Conservation (phyloP, 2,329 filamentous ascomycete genomes). For the Thielaviopsis populi region DNA sequence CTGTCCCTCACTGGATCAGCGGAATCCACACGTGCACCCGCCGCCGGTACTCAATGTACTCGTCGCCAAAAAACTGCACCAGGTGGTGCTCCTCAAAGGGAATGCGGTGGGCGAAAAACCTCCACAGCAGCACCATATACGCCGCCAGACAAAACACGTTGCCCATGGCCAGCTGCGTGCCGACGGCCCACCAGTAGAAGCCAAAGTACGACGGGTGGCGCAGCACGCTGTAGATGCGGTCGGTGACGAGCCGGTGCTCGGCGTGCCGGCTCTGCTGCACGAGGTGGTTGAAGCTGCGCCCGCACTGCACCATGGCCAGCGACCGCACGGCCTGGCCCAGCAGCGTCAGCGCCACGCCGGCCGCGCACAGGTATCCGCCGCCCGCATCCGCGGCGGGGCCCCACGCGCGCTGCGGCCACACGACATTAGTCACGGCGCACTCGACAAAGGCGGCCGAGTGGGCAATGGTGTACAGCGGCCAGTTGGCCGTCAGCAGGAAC, state of each 20-base stretch:
- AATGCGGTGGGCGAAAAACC: slow-evolving; percentile 67
- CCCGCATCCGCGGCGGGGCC: slow-evolving; percentile 27
- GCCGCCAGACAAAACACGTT: slow-evolving; percentile 64
- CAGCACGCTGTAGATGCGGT: slow-evolving; percentile 59
- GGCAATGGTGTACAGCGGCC: slow-evolving; percentile 68
- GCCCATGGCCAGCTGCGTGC: slow-evolving; percentile 78
- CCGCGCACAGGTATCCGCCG: background rate
- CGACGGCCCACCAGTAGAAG: slow-evolving; percentile 97
- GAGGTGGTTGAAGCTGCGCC: slow-evolving; percentile 80
- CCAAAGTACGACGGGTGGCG: slow-evolving; percentile 93
- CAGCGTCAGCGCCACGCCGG: slow-evolving; percentile 47
- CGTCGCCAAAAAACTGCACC: slow-evolving; percentile 65
- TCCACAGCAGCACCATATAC: slow-evolving; percentile 66
- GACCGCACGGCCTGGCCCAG: slow-evolving; percentile 63
- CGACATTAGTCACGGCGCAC: slow-evolving; percentile 44
- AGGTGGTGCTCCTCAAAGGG: slow-evolving; percentile 63
- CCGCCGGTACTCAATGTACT: slow-evolving; percentile 61
- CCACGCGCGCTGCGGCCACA: slow-evolving; percentile 38
- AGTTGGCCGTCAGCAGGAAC: slow-evolving; percentile 76
- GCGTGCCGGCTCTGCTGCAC: slow-evolving; percentile 55
- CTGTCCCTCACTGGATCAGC: slow-evolving; percentile 29
- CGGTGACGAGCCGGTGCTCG: slow-evolving; percentile 67
- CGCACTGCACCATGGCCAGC: slow-evolving; percentile 79
- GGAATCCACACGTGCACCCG: slow-evolving; percentile 68
- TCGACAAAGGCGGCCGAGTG: slow-evolving; percentile 63